A percentile compares a stretch with the other conserved stretches of the same genome.
phyloP scores from a whole-genome alignment of 352 stramenopile species.

The Blastocystis sp. region DNA sequence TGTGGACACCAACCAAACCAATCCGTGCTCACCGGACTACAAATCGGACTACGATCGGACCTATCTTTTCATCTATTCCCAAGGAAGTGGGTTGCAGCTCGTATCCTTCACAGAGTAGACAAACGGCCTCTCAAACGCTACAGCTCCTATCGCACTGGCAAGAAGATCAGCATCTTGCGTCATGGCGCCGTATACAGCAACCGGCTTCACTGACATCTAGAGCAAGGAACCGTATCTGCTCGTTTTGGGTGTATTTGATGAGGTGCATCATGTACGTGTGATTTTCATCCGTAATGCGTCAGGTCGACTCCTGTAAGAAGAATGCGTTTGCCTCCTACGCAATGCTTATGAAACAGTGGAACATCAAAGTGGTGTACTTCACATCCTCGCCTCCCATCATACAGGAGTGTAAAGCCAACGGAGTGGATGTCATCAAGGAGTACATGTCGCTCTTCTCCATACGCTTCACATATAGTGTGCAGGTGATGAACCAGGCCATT shows the following conservation, averaged over 20 bases:
- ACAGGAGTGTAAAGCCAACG: background rate
- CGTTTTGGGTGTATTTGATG: background rate
- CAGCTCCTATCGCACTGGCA: background rate
- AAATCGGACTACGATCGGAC: background rate
- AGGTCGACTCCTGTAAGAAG: background rate
- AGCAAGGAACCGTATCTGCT: background rate
- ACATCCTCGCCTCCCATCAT: background rate
- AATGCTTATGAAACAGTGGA: background rate
- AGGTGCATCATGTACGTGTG: background rate
- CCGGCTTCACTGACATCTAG: background rate
- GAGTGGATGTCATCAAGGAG: background rate
- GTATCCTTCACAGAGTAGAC: background rate
- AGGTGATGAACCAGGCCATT: background rate
- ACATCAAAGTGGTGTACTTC: background rate
- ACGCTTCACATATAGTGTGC: background rate
- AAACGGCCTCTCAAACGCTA: background rate
- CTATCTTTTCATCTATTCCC: background rate
- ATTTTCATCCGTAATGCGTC: background rate
- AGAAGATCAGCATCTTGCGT: background rate
- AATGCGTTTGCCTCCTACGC: background rate
- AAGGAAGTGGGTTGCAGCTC: background rate
- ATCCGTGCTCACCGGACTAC: background rate
- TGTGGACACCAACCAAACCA: too few relatives aligned
- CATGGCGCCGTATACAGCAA: background rate
- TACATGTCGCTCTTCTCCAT: background rate